phyloP scores from a whole-genome alignment of 2,329 filamentous ascomycete species.

The Colletotrichum sidae region DNA sequence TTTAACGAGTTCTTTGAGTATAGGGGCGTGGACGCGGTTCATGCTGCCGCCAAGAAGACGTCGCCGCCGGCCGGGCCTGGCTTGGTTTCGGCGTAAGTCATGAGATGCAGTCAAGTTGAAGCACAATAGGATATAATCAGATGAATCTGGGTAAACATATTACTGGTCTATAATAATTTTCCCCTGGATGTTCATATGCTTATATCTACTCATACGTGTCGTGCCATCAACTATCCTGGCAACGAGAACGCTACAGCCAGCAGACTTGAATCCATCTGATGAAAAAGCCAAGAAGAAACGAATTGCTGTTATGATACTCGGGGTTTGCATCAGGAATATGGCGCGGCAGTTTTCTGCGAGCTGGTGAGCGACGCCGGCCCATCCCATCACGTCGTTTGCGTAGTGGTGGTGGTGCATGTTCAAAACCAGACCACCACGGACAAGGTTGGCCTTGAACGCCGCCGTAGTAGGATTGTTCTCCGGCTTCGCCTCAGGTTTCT shows the following conservation, averaged over 20 bases:
- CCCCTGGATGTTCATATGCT: no score
- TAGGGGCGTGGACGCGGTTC: slow-evolving; percentile 45
- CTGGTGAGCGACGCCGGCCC: slow-evolving; percentile 51
- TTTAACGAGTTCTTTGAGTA: slow-evolving; percentile 53
- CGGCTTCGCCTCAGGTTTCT: slow-evolving; percentile 52
- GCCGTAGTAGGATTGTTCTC: slow-evolving; percentile 47
- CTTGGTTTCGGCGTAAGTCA: not conserved
- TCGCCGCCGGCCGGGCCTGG: not conserved
- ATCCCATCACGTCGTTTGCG: slow-evolving; percentile 55
- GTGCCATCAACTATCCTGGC: no score
- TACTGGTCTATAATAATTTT: no score
- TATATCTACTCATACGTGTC: no score
- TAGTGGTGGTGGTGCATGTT: slow-evolving; percentile 57
- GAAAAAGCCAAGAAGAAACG: no score
- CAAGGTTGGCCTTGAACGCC: slow-evolving; percentile 55
- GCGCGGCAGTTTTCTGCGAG: slow-evolving; percentile 57
- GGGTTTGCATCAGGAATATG: not conserved
- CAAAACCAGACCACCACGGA: slow-evolving; percentile 54
- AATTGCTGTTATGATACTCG: no score
- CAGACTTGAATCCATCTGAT: no score
- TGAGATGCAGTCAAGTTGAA: not conserved
- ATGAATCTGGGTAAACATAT: no score
- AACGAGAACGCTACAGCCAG: no score
- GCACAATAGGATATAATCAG: no score
- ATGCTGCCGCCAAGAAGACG: not conserved